These are phyloP conservation scores for Eucalyptus urophylla DNA, from an alignment of 345 rosid species.

Conservation along the genomic window DNA sequence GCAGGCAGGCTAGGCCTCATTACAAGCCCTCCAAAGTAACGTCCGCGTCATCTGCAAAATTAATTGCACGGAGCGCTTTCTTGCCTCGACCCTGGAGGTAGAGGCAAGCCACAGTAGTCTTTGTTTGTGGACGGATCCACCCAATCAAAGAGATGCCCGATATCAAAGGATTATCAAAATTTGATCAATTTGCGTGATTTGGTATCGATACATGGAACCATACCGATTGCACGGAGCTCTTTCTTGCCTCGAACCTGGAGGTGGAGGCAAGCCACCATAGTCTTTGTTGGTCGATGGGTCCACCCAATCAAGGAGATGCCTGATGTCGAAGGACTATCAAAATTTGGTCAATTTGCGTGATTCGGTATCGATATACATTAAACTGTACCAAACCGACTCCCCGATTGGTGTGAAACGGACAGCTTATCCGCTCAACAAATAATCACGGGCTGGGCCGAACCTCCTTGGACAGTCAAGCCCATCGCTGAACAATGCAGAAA, in stretches of 20 bases:
- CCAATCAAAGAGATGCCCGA: not conserved
- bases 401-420: too few species aligned
- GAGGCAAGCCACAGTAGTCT: not conserved
- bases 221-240: not conserved
- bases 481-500: too few species aligned
- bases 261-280: not conserved
- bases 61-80: not conserved
- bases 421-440: too few species aligned
- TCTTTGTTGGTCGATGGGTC: not conserved
- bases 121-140: not conserved
- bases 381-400: not conserved
- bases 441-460: too few species aligned
- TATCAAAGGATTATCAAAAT: not conserved
- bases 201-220: not conserved
- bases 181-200: not conserved
- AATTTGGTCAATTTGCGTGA: not conserved
- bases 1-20: not conserved
- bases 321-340: not conserved
- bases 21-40: not conserved
- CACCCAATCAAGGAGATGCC: not conserved
- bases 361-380: not conserved
- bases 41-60: not conserved
- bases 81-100: not conserved
- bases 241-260: not conserved
- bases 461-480: too few species aligned